Base-by-base conservation (phyloP, 805 yeast genomes). In the Metschnikowia gelsemii region DNA sequence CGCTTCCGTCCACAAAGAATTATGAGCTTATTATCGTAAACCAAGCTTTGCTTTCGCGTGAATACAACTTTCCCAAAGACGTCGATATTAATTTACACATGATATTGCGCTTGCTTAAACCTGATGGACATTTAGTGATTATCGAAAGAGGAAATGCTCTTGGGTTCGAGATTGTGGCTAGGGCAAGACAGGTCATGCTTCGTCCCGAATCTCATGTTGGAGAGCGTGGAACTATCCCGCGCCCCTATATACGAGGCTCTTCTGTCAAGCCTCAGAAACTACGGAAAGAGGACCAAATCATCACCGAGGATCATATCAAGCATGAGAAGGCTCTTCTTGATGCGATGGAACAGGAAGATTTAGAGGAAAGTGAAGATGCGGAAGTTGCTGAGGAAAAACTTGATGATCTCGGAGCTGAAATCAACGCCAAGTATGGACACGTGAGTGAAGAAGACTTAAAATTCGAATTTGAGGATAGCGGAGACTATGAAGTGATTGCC, bases 131-230 rank as follows among this genome's bases (percentile, higher is more conserved):
- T 44, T 62, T 91, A 9, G 82, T 89, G 1, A 59, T 93, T 2
- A 65, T 90, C 2, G 98, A 93, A 64, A 72, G 96, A 48, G 99
- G 99, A 2, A 86, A 84, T 42, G 87, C 97, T 0, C 57, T 81
- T 23, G 98, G 98, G 0, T 87, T 87, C 57, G 99, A 93, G 62
- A 72, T 80, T 2, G 75, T 89, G 43, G 95, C 96, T 0, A 72
- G 96, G 40, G 96, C 97, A 4, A 73, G 99, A 55, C 96, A 91
- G 59, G 65, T 87, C 3, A 79, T 88, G 76, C 66, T 91, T n/a
- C 78, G 98, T 51, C 96, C 97, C 0, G 95, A 84, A 52, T 75
- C 78, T 5, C 71, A 70, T 51, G 70, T 63, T 5, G 62, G 63
- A 9, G 84, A 80, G 49, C 57, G 63, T 28, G 83, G 83, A 0